phyloP scores from a whole-genome alignment of 345 rosid genomes.

The Diplotaxis tenuifolia region DNA sequence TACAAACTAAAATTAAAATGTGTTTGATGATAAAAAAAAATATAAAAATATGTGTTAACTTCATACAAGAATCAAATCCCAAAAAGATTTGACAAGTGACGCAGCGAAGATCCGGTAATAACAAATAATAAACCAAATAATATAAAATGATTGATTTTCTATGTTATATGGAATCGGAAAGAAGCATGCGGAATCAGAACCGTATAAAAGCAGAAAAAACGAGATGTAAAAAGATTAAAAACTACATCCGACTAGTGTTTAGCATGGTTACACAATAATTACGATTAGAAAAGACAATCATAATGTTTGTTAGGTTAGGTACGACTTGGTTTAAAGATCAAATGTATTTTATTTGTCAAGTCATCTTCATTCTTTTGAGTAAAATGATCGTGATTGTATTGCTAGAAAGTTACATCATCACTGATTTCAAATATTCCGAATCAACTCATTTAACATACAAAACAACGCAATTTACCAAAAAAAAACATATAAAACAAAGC shows the following conservation, averaged over 20 bases:
- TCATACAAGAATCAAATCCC: conserved; percentile 28
- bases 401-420: too few relatives aligned
- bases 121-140: not conserved
- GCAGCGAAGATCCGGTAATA: conserved; percentile 1
- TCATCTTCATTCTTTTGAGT: too few relatives aligned
- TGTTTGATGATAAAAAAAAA: not conserved
- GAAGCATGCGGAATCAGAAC: too few relatives aligned
- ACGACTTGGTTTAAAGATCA: not conserved
- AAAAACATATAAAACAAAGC: not conserved
- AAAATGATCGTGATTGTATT: too few relatives aligned
- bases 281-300: not conserved
- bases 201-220: too few relatives aligned
- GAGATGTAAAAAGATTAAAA: too few relatives aligned
- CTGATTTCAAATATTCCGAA: too few relatives aligned
- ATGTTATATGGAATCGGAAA: too few relatives aligned
- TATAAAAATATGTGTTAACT: not conserved
- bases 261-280: not conserved
- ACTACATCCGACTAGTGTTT: too few relatives aligned
- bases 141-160: not conserved
- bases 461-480: not conserved
- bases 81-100: conserved; percentile 31
- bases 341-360: not conserved
- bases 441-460: not conserved
- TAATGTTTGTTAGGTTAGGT: not conserved
- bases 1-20: too few relatives aligned